Base-by-base conservation (phyloP, 176 grass and related monocot genomes). In the Carex myosuroides region DNA sequence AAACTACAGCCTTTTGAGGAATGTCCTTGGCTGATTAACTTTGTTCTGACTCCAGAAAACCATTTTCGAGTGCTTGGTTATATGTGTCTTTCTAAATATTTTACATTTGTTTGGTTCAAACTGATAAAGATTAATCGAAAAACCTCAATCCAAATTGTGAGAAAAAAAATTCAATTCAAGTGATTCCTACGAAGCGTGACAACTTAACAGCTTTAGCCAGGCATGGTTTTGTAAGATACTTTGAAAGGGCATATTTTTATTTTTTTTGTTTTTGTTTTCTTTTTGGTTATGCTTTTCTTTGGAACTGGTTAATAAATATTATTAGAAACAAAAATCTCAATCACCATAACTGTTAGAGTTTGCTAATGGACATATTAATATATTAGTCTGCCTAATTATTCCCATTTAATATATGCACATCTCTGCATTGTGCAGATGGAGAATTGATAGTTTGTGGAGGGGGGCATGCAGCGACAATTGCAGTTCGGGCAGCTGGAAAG, bases 401-500 rank as follows among this genome's bases (percentile, higher is more conserved):
- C 46, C 72, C 26, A 8, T 60, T 68, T 77, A 41, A 26, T 20
- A 24, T 87, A 48, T 87, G 9, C 48, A 11, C 80, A 26, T 84
- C 54, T 89, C 48, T 86, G 50, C 37, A 30, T 18, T 77, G 24
- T 79, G 80, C 86, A 96, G 93, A 88, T 79, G 88, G 84, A 12
- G 91, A 95, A 55, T 71, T 94, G 83, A 82, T 95, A 74, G 75
- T 99, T 79, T 89, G 94, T 89, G 96, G 96, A 82, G 91, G 97
- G 76, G 97, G 97, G 22, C 97, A 99, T 93, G 97, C 93, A 58
- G 93, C 97, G 63, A 95, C 91, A 11, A 95, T 99, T 82, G 93
- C 91, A 71, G 75, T 94, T 58, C 90, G 88, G 82, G 96, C 96
- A 0, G 91, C 90, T 87, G 91, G 85, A 54, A 99, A 91, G 81